These are phyloP conservation scores for Scenedesmus sp. DNA, from an alignment of 163 green algal genomes.

Conservation along the genomic window DNA sequence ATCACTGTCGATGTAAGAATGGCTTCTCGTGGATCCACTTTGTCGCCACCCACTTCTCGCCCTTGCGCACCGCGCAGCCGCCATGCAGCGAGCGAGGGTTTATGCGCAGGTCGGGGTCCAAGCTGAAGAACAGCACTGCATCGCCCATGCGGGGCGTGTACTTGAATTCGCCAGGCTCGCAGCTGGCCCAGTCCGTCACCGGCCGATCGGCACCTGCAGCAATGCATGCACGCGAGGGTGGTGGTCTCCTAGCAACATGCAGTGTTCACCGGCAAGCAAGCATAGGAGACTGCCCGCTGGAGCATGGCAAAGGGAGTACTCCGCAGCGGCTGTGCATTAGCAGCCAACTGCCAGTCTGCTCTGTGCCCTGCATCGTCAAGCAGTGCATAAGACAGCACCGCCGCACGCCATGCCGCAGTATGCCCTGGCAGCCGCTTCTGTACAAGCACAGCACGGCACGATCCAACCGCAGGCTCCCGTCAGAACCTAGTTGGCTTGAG, in stretches of 20 bases:
- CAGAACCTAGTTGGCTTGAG: too few species aligned
- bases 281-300: too few species aligned
- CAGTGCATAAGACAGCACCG: not conserved
- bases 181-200: conserved; percentile 60
- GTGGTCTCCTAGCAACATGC: too few species aligned
- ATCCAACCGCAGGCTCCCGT: too few species aligned
- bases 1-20: not conserved
- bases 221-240: not conserved
- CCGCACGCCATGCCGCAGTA: not conserved
- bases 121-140: conserved; percentile 82
- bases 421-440: not conserved
- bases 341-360: too few species aligned
- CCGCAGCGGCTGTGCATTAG: too few species aligned
- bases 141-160: conserved; percentile 80
- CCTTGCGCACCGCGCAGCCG: conserved; percentile 72
- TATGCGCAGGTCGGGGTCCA: conserved; percentile 68
- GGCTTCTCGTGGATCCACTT: conserved; percentile 35
- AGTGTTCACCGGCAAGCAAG: too few species aligned
- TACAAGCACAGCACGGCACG: not conserved
- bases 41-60: conserved; percentile 28
- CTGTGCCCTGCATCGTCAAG: too few species aligned
- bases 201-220: not conserved
- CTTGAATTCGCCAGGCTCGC: conserved; percentile 67
- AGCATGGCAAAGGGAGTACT: too few species aligned
- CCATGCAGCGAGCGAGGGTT: conserved; percentile 76